Percentiles rank a stretch among this genome's conserved stretches.
phyloP scores from a whole-genome alignment of 2,329 filamentous ascomycete genomes.

The Aspergillus transmontanensis region DNA sequence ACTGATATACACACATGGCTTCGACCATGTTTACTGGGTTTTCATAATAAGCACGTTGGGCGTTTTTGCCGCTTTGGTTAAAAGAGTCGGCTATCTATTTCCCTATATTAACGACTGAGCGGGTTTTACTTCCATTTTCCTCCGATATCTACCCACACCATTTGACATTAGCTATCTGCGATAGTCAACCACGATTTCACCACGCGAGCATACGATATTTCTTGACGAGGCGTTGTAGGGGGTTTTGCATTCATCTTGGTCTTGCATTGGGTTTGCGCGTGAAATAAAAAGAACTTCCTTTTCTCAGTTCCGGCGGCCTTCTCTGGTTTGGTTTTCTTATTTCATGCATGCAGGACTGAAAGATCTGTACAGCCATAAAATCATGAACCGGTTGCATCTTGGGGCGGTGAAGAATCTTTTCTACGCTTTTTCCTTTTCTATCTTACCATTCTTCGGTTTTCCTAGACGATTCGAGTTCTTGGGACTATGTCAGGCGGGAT shows the following conservation, averaged over 20 bases:
- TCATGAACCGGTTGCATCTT: background rate
- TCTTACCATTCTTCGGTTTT: background rate
- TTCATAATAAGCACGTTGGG: constrained; percentile 22
- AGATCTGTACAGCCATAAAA: constrained; percentile 5
- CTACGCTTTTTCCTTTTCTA: background rate
- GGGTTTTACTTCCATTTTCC: constrained; percentile 4
- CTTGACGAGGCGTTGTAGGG: constrained; percentile 13
- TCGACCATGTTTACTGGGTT: constrained; percentile 7
- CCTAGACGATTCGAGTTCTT: background rate
- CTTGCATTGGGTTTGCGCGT: constrained; percentile 9
- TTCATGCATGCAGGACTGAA: constrained; percentile 1
- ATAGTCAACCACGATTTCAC: constrained; percentile 8
- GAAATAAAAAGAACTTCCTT: constrained; percentile 2
- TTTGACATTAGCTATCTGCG: constrained; percentile 3
- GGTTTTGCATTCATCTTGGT: constrained; percentile 10
- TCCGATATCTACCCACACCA: background rate
- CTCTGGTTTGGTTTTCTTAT: background rate
- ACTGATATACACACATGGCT: constrained; percentile 7
- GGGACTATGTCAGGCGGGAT: background rate
- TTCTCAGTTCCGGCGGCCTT: background rate
- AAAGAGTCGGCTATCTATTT: constrained; percentile 10
- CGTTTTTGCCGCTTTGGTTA: constrained; percentile 8
- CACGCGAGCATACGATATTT: constrained; percentile 14
- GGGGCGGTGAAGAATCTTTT: background rate
- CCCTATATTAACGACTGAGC: constrained; percentile 18